These are phyloP conservation scores for Phialocephala subalpina DNA, from an alignment of 2,329 filamentous ascomycete genomes.

Conservation along the genomic window DNA sequence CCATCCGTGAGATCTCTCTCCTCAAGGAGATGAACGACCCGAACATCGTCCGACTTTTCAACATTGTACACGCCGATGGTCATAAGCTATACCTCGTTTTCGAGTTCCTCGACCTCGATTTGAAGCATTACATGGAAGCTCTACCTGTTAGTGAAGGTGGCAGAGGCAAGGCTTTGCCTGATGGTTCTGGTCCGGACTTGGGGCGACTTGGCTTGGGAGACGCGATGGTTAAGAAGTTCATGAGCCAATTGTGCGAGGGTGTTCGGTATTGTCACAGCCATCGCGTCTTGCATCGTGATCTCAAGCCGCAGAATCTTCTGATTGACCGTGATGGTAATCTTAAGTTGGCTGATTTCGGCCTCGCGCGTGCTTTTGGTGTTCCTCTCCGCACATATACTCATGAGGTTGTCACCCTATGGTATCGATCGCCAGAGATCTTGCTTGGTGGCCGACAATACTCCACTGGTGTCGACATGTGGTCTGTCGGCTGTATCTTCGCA, in stretches of 20 bases:
- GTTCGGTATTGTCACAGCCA: conserved; percentile 90
- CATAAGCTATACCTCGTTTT: conserved; percentile 95
- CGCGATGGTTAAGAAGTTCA: conserved; percentile 90
- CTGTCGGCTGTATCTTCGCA: conserved; percentile 91
- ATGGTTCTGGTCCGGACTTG: conserved; percentile 72
- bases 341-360: conserved; percentile 89
- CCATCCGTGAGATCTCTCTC: conserved; percentile 92
- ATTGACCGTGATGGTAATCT: conserved; percentile 88
- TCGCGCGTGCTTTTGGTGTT: conserved; percentile 90
- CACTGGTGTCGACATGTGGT: conserved; percentile 97
- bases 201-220: conserved; percentile 76
- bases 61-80: conserved; percentile 93
- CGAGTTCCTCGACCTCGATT: conserved; percentile 88
- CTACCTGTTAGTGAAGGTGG: conserved; percentile 85
- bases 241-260: conserved; percentile 85
- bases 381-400: conserved; percentile 92
- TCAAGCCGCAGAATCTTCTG: conserved; percentile 91
- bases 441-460: conserved; percentile 92
- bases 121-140: conserved; percentile 97
- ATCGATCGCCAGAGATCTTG: conserved; percentile 88
- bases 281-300: conserved; percentile 84
- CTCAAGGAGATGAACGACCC: conserved; percentile 94
- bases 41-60: conserved; percentile 86
- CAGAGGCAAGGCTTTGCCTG: conserved; percentile 83
- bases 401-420: conserved; percentile 95